A percentile compares a stretch with the other conserved stretches of the same genome.
phyloP scores from a whole-genome alignment of 1,139 yeast species.

The Scheffersomyces stambukii region DNA sequence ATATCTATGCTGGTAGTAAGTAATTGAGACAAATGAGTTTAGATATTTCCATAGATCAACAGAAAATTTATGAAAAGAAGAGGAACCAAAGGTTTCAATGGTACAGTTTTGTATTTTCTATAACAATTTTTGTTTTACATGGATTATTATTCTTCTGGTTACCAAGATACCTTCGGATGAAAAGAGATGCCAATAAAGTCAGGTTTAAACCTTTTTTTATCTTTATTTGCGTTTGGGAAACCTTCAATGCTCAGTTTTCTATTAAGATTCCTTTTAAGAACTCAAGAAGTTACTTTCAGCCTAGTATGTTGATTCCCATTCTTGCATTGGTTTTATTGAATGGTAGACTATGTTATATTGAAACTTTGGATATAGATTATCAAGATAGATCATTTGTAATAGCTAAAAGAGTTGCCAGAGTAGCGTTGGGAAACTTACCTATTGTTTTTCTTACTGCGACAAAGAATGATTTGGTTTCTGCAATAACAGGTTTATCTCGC shows the following conservation, averaged over 20 bases:
- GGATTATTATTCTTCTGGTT: constrained; percentile 44
- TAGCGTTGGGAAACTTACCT: constrained; percentile 43
- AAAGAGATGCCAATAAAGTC: constrained; percentile 11
- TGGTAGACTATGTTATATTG: constrained; percentile 20
- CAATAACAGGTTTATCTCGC: constrained; percentile 39
- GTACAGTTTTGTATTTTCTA: constrained; percentile 26
- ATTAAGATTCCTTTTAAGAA: constrained; percentile 3
- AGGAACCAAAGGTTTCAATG: constrained; percentile 36
- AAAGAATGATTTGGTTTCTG: constrained; percentile 38
- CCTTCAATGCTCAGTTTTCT: constrained; percentile 22
- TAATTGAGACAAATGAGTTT: background rate
- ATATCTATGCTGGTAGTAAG: too few species aligned
- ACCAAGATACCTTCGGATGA: constrained; percentile 21
- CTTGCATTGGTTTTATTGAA: constrained; percentile 25
- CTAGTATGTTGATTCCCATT: constrained; percentile 31
- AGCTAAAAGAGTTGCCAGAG: constrained; percentile 40
- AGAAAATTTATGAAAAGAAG: constrained; percentile 30
- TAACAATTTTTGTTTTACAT: constrained; percentile 26
- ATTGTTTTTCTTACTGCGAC: constrained; percentile 30
- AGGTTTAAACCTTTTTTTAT: constrained; percentile 18
- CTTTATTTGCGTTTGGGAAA: constrained; percentile 24
- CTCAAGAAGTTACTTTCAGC: constrained; percentile 28
- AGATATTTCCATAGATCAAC: constrained; percentile 15
- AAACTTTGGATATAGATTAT: constrained; percentile 38
- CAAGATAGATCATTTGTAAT: constrained; percentile 35